Evolutionary conservation across 257 asterid species (phyloP), one percentile per base, ranked within the genome.

Genomic region (Scutellaria barbata): DNA sequence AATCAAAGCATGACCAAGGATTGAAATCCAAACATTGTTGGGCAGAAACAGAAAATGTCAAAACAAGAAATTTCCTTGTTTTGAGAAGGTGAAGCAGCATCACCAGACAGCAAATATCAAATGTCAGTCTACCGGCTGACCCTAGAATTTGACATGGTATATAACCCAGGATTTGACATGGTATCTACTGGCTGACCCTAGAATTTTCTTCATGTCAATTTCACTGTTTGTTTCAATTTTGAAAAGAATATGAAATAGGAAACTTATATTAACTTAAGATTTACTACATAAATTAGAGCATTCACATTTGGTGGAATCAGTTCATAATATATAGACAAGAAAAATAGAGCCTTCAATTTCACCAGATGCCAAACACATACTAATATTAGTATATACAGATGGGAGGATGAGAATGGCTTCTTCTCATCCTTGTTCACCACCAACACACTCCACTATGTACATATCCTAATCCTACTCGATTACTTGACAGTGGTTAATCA

Each of bases 391-490:
- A 68, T 77, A 42, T 85, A 85, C 87, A 85, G 8, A 18, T 69
- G 37, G 37, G 73, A 47, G 66, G 69, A 77, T 73, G 83, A 66
- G 63, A 75, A 71, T 22, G 51, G 47, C 60, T 72, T 66, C 43
- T 48, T 71, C 81, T 72, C 86, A 58, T 63, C 82, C 76, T 74
- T 46, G 42, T 57, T 75, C 79, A 68, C 75, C 72, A 74, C 40
- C 80, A 74, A 56, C 83, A 70, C 74, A 45, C 74, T 20, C 85
- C 63, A 69, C 72, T 76, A 74, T 87, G 55, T 77, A 85, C 85
- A 80, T 8, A 74, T 54, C 72, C 80, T 80, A 71, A 25, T 57
- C 61, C 86, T 76, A 72, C 80, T 42, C 66, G 62, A 72, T 70
- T 73, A 80, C 62, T 58, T 18, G 74, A 60, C 48, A 59, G 68